Percentiles rank a stretch among this genome's conserved stretches.
Conservation (phyloP, 2,329 filamentous ascomycete genomes). For the Botrytis paeoniae region DNA sequence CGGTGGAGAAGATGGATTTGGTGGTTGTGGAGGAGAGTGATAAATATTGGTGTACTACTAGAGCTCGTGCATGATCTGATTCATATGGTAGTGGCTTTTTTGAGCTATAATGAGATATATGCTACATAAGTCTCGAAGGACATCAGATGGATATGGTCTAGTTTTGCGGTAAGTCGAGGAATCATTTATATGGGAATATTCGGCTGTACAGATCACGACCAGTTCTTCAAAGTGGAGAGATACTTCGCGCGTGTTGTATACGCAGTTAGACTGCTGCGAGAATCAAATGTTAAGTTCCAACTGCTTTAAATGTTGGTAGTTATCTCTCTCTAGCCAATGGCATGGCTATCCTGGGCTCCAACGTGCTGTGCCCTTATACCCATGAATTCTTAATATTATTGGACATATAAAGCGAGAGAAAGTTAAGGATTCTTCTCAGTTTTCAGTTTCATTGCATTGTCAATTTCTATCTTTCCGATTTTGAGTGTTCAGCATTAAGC, state of each 20-base stretch:
- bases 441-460: background rate
- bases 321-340: background rate
- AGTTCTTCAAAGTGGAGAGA: background rate
- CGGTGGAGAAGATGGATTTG: slow-evolving; percentile 45
- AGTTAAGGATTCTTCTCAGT: background rate
- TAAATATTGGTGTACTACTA: slow-evolving; percentile 45
- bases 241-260: background rate
- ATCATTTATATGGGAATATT: background rate
- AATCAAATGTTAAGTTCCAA: background rate
- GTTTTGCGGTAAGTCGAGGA: background rate
- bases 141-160: background rate
- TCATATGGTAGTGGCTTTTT: too few relatives aligned
- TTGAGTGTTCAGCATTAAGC: background rate
- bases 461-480: background rate
- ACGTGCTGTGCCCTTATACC: background rate
- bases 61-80: slow-evolving; percentile 17
- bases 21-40: slow-evolving; percentile 46
- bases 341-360: background rate
- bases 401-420: background rate
- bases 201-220: background rate
- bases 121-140: background rate
- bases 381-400: background rate
- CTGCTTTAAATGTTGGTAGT: background rate
- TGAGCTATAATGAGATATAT: background rate
- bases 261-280: background rate